Evolutionary conservation across 1,139 yeast species (phyloP), one percentile per base, ranked within the genome.

Genomic region (Lodderomyces parapsilosis): DNA sequence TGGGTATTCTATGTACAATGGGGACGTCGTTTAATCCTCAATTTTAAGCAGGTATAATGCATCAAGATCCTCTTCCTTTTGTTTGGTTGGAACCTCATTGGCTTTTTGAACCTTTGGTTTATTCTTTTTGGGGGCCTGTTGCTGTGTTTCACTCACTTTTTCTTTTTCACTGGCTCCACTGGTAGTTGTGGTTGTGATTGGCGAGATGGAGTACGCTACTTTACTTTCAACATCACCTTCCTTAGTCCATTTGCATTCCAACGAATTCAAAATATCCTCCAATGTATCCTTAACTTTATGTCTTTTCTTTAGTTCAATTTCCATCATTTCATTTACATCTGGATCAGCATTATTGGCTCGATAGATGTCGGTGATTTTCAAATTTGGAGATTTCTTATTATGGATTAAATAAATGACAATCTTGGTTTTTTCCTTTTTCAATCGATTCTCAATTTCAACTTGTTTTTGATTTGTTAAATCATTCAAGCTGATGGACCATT

Each of bases 11-110:
- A 34, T 20, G 28, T 33, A 33, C 25, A n/a, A n/a, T n/a, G n/a
- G n/a, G n/a, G n/a, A 33, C 4, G 17, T 27, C 14, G 9, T 38
- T 41, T 53, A 70, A 41, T 68, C 73, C 44, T 67, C 75, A 24
- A 71, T 64, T 47, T 72, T 72, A 44, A 73, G 59, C 62, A 60
- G 66, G 50, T 73, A 73, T 47, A 73, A 57, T 13, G 70, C 56
- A 49, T 73, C 78, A 47, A 72, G 62, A 42, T 71, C 74, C 11
- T 64, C 67, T 31, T 65, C 71, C 22, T 33, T 22, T 43, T 49
- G 39, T 41, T 40, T 45, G 6, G n/a, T n/a, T n/a, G n/a, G n/a
- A n/a, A n/a, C n/a, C n/a, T 14, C 46, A 53, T 42, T 55, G 8
- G 13, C 9, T 27, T 19, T 9, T 7, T 20, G 8, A 8, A 24